phyloP scores from a whole-genome alignment of 768 basidiomycete species.

The Tulasnella sp. region DNA sequence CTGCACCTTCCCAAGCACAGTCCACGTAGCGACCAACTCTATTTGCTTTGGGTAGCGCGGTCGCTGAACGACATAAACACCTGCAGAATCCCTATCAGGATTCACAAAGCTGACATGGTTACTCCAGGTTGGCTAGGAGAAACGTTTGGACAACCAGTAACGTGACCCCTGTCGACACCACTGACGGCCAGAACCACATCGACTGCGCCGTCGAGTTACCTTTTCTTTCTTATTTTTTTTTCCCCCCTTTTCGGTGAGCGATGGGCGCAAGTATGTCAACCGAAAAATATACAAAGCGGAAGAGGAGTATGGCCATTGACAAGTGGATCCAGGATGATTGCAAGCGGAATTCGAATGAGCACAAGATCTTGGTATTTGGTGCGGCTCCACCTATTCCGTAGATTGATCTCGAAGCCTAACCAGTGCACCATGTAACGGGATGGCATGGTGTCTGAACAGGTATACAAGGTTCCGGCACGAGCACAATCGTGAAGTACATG shows the following conservation, averaged over 20 bases:
- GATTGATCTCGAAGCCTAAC: not conserved
- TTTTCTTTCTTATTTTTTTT: too few relatives aligned
- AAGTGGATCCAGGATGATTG: constrained; percentile 36
- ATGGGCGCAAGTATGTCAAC: constrained; percentile 23
- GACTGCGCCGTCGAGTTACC: too few relatives aligned
- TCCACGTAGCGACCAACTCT: too few relatives aligned
- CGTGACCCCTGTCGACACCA: too few relatives aligned
- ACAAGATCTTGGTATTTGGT: constrained; percentile 41
- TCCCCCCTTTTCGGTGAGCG: too few relatives aligned
- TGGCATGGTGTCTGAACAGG: constrained; percentile 39
- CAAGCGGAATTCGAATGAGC: constrained; percentile 37
- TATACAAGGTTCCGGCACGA: constrained; percentile 93
- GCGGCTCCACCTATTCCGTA: constrained; percentile 31
- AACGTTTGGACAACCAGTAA: too few relatives aligned
- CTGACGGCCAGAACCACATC: not conserved
- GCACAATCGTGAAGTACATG: constrained; percentile 97
- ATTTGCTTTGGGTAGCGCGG: too few relatives aligned
- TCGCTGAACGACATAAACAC: too few relatives aligned
- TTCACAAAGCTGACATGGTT: too few relatives aligned
- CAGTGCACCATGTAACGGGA: not conserved
- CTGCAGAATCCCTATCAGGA: too few relatives aligned
- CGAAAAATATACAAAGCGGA: constrained; percentile 7
- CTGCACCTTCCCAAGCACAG: too few relatives aligned
- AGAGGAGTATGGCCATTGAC: constrained; percentile 25
- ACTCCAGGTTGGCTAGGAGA: too few relatives aligned